Conservation (phyloP, 78 protist genomes). For the Planoprotostelium fungivorum region DNA sequence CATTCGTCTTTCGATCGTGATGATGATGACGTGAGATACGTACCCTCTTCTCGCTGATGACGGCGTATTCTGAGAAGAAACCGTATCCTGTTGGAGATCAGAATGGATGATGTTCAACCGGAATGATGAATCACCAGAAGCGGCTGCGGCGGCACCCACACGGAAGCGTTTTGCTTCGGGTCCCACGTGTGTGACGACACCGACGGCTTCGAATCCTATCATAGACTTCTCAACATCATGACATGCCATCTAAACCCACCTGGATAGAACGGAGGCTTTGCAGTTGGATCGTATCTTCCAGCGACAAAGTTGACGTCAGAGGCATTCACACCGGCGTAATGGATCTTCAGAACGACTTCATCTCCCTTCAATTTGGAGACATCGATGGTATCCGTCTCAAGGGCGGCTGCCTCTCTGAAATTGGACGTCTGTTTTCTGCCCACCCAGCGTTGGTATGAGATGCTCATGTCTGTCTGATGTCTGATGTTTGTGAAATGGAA, state of each 20-base stretch:
- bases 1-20: too few relatives aligned
- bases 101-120: neutral
- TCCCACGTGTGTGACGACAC: neutral
- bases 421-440: neutral
- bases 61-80: neutral
- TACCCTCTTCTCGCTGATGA: neutral
- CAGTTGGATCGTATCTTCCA: constrained; percentile 11
- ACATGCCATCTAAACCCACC: neutral
- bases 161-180: neutral
- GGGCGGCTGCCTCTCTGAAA: neutral
- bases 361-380: neutral
- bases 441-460: neutral
- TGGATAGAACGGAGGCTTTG: constrained; percentile 40
- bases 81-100: neutral
- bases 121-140: neutral
- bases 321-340: constrained; percentile 34
- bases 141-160: neutral
- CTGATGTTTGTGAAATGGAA: too few relatives aligned
- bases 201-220: neutral
- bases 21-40: neutral
- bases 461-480: too few relatives aligned
- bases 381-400: neutral
- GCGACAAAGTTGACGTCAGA: constrained; percentile 12
- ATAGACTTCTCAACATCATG: neutral
- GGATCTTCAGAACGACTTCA: constrained; percentile 7